These are phyloP conservation scores for Melaleuca quinquenervia DNA, from an alignment of 345 rosid genomes.

Conservation along the genomic window DNA sequence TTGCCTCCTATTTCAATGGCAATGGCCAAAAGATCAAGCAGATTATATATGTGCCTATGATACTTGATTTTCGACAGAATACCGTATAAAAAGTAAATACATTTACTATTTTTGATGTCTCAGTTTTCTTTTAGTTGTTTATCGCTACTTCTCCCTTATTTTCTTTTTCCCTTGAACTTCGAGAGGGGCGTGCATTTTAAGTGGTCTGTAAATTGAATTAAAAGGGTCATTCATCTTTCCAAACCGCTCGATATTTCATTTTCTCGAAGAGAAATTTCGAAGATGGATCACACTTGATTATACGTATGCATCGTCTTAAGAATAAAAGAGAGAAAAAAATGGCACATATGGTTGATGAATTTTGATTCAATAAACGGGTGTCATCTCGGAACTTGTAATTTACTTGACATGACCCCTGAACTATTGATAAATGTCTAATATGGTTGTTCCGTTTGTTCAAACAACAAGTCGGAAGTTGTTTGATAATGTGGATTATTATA, in stretches of 20 bases:
- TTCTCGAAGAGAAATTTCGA: background rate
- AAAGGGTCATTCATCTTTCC: background rate
- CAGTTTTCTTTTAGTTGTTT: background rate
- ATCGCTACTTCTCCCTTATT: background rate
- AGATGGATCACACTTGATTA: background rate
- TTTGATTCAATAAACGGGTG: fast-evolving
- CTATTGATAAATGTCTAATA: background rate
- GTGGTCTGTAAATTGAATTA: background rate
- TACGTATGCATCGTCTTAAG: background rate
- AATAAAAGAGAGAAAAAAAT: background rate
- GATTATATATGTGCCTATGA: background rate
- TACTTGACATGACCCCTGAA: fast-evolving
- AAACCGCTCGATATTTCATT: background rate
- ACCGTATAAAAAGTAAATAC: background rate
- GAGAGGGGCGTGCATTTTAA: background rate
- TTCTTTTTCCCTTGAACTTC: background rate
- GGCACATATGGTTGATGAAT: fast-evolving
- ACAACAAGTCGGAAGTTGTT: background rate
- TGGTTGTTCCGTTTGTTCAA: fast-evolving
- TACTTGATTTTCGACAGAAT: background rate
- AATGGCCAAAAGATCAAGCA: background rate
- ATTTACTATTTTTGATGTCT: background rate
- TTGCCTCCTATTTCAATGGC: background rate
- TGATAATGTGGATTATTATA: fast-evolving
- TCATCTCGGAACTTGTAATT: background rate